A percentile compares a stretch with the other conserved stretches of the same genome.
Conservation (phyloP, 2,329 filamentous ascomycete species). For the Coleophoma crateriformis region DNA sequence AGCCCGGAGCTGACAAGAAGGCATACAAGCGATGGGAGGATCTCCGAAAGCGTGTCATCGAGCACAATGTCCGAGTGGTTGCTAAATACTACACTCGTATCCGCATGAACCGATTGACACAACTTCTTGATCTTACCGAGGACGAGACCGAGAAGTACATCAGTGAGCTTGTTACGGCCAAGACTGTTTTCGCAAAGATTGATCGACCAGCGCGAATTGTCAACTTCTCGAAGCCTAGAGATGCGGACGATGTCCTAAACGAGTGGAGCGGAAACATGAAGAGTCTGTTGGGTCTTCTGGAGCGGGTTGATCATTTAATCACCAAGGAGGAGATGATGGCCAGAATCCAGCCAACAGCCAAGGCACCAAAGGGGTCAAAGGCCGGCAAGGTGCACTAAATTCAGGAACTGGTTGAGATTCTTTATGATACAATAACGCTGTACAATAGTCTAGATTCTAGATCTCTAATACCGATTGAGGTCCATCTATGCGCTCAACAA, state of each 20-base stretch:
- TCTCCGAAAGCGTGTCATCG: slow-evolving; percentile 94
- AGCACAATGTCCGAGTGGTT: slow-evolving; percentile 96
- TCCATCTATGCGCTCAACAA: slow-evolving; percentile 5
- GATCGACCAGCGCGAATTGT: slow-evolving; percentile 89
- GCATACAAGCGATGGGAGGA: slow-evolving; percentile 86
- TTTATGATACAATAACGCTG: slow-evolving; percentile 19
- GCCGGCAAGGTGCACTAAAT: slow-evolving; percentile 30
- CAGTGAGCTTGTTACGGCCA: slow-evolving; percentile 90
- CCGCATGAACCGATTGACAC: slow-evolving; percentile 81
- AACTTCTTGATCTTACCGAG: slow-evolving; percentile 85
- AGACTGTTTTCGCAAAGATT: slow-evolving; percentile 97
- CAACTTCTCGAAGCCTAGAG: slow-evolving; percentile 89
- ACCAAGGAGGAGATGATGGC: slow-evolving; percentile 99
- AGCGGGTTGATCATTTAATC: slow-evolving; percentile 94
- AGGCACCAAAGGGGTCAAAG: slow-evolving; percentile 21
- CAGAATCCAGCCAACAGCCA: slow-evolving; percentile 66
- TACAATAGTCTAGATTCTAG: slow-evolving; percentile 28
- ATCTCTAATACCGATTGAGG: slow-evolving; percentile 15
- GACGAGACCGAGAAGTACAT: slow-evolving; percentile 99
- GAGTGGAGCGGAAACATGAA: slow-evolving; percentile 99
- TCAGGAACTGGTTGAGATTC: slow-evolving; percentile 1
- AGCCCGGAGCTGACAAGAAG: slow-evolving; percentile 65
- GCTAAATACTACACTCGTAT: slow-evolving; percentile 99
- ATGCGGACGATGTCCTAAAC: slow-evolving; percentile 93
- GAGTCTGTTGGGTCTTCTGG: slow-evolving; percentile 76